phyloP scores from a whole-genome alignment of 2,329 filamentous ascomycete genomes.

The Beauveria scarabaeidicola region DNA sequence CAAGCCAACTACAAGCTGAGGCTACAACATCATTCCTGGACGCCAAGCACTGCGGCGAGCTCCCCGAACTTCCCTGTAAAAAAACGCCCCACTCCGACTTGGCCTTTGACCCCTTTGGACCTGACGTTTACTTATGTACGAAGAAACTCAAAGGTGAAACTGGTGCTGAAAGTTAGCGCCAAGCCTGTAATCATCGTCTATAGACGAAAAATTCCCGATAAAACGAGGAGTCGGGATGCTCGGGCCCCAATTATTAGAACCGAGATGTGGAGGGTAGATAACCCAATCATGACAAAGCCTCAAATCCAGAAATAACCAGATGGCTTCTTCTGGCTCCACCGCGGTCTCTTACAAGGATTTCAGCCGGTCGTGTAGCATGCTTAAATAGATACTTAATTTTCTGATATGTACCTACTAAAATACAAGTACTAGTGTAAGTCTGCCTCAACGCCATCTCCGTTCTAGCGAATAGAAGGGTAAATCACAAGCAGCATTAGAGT shows the following conservation, averaged over 20 bases:
- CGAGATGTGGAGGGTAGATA: too few species aligned
- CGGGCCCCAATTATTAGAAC: too few species aligned
- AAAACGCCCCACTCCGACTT: too few species aligned
- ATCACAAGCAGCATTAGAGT: not conserved
- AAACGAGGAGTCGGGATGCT: too few species aligned
- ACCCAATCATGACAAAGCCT: too few species aligned
- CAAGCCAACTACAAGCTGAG: too few species aligned
- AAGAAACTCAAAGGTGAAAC: not conserved
- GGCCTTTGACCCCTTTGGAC: too few species aligned
- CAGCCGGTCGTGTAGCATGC: not conserved
- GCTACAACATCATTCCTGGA: not conserved
- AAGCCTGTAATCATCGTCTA: not conserved
- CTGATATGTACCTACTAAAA: not conserved
- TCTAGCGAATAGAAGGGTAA: not conserved
- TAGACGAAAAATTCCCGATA: too few species aligned
- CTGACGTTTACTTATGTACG: too few species aligned
- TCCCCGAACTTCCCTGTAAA: too few species aligned
- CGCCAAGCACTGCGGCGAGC: not conserved
- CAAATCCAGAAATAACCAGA: not conserved
- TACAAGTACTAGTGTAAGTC: not conserved
- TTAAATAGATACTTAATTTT: not conserved
- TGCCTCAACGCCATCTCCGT: not conserved
- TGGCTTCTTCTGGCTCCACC: not conserved
- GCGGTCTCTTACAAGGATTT: not conserved
- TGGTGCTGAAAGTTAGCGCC: not conserved